These are phyloP conservation scores for Gamsiella multidivaricata DNA, from an alignment of 192 early-diverging fungal species.

Conservation along the genomic window DNA sequence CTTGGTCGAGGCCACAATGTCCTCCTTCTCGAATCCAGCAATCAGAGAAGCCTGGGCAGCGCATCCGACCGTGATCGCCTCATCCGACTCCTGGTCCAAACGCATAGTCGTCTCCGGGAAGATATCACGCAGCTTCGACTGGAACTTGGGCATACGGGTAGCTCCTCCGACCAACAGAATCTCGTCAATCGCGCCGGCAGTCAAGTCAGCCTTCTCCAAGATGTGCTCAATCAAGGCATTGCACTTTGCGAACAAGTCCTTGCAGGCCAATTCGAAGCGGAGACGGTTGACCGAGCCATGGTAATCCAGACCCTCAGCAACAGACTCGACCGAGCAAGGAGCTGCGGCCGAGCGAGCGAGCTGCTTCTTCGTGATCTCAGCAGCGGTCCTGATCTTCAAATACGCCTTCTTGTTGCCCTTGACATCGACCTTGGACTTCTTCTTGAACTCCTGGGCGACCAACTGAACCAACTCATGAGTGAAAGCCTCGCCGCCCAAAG, in stretches of 20 bases:
- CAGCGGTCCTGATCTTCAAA: constrained; percentile 84
- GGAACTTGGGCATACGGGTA: constrained; percentile 88
- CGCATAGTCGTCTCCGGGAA: constrained; percentile 82
- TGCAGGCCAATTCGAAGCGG: constrained; percentile 90
- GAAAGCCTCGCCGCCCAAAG: constrained; percentile 87
- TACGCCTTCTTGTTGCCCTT: constrained; percentile 77
- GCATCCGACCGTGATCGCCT: constrained; percentile 91
- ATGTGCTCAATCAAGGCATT: constrained; percentile 73
- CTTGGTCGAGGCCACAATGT: constrained; percentile 65
- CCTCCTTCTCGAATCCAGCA: constrained; percentile 69
- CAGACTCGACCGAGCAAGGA: constrained; percentile 92
- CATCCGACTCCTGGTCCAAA: constrained; percentile 91
- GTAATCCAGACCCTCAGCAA: constrained; percentile 93
- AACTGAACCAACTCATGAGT: constrained; percentile 86
- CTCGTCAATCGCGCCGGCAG: constrained; percentile 80
- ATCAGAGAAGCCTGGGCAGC: constrained; percentile 89
- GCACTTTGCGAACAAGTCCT: constrained; percentile 78
- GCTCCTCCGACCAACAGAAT: constrained; percentile 91
- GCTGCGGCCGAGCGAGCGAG: constrained; percentile 82
- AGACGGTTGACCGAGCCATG: constrained; percentile 84
- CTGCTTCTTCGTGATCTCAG: constrained; percentile 93
- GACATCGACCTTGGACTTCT: constrained; percentile 86
- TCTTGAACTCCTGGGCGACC: constrained; percentile 89
- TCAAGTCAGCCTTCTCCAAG: constrained; percentile 74
- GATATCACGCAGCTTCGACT: constrained; percentile 74